Evolutionary conservation across 2,329 filamentous ascomycete genomes (phyloP), one percentile per base, ranked within the genome.

Genomic region (Diaporthe nobilis): DNA sequence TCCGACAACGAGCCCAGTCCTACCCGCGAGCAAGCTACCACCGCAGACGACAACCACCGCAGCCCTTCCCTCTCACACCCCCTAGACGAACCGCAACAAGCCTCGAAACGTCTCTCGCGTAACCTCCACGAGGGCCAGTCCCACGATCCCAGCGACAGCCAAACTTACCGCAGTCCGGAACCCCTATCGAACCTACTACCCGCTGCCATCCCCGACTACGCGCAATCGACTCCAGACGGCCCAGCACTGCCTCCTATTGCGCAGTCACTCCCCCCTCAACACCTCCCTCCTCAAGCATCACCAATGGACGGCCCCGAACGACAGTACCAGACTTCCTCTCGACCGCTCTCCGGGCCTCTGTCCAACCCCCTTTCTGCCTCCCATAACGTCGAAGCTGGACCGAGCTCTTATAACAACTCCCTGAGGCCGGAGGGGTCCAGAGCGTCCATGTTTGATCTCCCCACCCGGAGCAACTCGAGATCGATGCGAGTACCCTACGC

Each of bases 391-490:
- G 70, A 87, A 77, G 85, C 77, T 79, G 84, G 79, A 79, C 85
- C 73, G 77, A 83, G 77, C 76, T 39, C 73, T 31, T 79, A 80
- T 58, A 76, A 73, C 25, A 77, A 84, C 74, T 39, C 63, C n/a
- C 83, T 90, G 75, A 88, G 90, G 78, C 90, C 86, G 72, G 92
- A 94, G 80, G 87, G 89, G 8, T 89, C 90, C 31, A 87, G 87
- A 73, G 88, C 90, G 7, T 91, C 92, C 25, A 85, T 89, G 75
- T 89, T 90, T 58, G 89, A 88, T 44, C 85, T 86, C 55, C 86
- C 91, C 55, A 86, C 87, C 51, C 89, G 92, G 77, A 90, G 88
- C 79, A 92, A 93, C 80, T 93, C 93, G 22, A 89, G 92, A 78
- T 89, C 90, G 61, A 89, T 89, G 34, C 85, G 70, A 28, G n/a